Percentiles rank a stretch among this genome's conserved stretches.
These are phyloP conservation scores for Eimeria zaria DNA, from an alignment of 169 alveolate genomes.

Conservation along the genomic window DNA sequence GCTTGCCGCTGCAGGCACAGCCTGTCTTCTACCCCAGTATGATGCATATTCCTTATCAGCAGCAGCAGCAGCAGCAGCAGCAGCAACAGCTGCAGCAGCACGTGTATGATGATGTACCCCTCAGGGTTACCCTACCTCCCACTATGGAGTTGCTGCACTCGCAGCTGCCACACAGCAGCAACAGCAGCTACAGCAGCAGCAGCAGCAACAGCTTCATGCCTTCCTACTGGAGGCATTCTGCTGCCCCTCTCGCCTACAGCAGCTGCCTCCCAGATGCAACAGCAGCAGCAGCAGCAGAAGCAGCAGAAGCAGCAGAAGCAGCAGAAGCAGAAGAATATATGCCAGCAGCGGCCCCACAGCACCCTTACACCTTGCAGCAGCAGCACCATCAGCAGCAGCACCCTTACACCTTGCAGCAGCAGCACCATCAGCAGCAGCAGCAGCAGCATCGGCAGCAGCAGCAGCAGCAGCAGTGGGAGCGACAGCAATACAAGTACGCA, in stretches of 20 bases:
- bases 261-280: too few relatives aligned
- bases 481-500: not conserved
- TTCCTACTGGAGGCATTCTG: not conserved
- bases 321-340: not conserved
- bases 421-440: not conserved
- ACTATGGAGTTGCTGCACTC: not conserved
- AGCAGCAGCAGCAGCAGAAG: constrained; percentile 9
- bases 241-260: not conserved
- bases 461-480: constrained; percentile 20
- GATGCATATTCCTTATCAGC: not conserved
- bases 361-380: too few relatives aligned
- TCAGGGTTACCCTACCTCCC: constrained; percentile 35
- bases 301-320: not conserved
- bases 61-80: constrained; percentile 35
- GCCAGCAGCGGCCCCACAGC: too few relatives aligned
- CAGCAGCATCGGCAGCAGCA: constrained; percentile 6
- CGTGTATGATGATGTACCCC: constrained; percentile 2
- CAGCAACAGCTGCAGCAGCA: constrained; percentile 26
- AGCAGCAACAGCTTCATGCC: constrained; percentile 3
- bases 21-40: constrained; percentile 3
- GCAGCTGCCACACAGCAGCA: constrained; percentile 35
- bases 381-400: not conserved
- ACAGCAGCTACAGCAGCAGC: constrained; percentile 26
- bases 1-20: constrained; percentile 43
- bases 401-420: not conserved